phyloP scores from a whole-genome alignment of 768 basidiomycete genomes.

The Lactarius vividus region DNA sequence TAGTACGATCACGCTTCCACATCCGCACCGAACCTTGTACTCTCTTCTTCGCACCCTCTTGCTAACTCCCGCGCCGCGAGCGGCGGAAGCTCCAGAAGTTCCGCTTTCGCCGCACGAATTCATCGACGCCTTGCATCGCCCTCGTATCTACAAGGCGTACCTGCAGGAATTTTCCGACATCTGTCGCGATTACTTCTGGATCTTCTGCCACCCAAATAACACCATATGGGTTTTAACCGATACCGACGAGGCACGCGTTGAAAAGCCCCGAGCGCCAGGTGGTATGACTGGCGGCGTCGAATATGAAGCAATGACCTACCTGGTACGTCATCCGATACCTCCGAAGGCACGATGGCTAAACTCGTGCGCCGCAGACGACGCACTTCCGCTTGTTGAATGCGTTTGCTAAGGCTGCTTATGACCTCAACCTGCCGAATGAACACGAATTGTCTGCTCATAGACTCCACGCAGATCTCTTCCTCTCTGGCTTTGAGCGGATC shows the following conservation, averaged over 20 bases:
- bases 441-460: constrained; percentile 74
- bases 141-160: constrained; percentile 78
- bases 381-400: constrained; percentile 88
- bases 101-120: constrained; percentile 77
- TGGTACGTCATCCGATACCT: constrained; percentile 47
- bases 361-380: constrained; percentile 55
- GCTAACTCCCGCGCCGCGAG: constrained; percentile 67
- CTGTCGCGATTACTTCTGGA: constrained; percentile 94
- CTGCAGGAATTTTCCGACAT: constrained; percentile 83
- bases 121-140: constrained; percentile 66
- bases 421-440: constrained; percentile 62
- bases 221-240: constrained; percentile 84
- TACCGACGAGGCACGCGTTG: constrained; percentile 80
- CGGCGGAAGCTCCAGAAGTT: constrained; percentile 56
- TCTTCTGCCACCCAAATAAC: constrained; percentile 95
- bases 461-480: constrained; percentile 85
- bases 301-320: constrained; percentile 94
- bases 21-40: constrained; percentile 70
- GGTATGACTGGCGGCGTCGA: constrained; percentile 99
- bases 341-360: constrained; percentile 3
- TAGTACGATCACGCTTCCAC: constrained; percentile 62
- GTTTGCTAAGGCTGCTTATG: constrained; percentile 62
- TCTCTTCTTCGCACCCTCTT: constrained; percentile 72
- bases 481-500: constrained; percentile 88
- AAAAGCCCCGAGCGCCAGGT: constrained; percentile 90